A percentile compares a stretch with the other conserved stretches of the same genome.
phyloP scores from a whole-genome alignment of 345 rosid species.

The Rhodamnia argentea region DNA sequence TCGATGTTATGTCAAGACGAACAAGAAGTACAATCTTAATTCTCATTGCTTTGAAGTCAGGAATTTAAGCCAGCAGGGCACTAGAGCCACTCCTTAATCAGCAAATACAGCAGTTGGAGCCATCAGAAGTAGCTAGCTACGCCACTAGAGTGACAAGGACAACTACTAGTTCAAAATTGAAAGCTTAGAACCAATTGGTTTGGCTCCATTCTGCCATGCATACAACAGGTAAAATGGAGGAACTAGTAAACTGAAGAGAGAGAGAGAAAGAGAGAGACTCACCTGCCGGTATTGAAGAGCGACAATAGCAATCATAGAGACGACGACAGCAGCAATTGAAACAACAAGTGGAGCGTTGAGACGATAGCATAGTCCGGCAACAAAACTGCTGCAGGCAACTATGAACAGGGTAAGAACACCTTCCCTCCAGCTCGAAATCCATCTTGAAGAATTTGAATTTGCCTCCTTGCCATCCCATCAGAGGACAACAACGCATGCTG shows the following conservation, averaged over 20 bases:
- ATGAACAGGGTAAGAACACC: slow-evolving; percentile 57
- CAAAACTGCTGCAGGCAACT: slow-evolving; percentile 73
- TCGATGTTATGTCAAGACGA: not conserved
- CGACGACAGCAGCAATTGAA: slow-evolving; percentile 29
- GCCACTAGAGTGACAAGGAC: not conserved
- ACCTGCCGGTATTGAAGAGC: slow-evolving; percentile 67
- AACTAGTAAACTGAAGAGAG: not conserved
- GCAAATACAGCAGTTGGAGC: not conserved
- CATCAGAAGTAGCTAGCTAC: not conserved
- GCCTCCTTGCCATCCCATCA: slow-evolving; percentile 58
- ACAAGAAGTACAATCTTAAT: not conserved
- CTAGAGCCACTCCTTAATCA: not conserved
- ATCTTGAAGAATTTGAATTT: slow-evolving; percentile 30
- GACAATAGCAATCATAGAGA: slow-evolving; percentile 43
- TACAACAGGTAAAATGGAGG: not conserved
- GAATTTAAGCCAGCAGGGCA: not conserved
- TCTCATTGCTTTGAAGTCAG: not conserved
- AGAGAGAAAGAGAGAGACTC: not conserved
- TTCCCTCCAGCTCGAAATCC: slow-evolving; percentile 61
- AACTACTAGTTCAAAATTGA: not conserved
- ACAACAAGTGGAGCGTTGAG: slow-evolving; percentile 35
- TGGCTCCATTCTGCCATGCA: not conserved
- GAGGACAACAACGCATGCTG: slow-evolving; percentile 78
- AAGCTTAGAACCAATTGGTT: not conserved
- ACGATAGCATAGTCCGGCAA: slow-evolving; percentile 62